Conservation (phyloP, 768 basidiomycete genomes). For the Calvatia gigantea region DNA sequence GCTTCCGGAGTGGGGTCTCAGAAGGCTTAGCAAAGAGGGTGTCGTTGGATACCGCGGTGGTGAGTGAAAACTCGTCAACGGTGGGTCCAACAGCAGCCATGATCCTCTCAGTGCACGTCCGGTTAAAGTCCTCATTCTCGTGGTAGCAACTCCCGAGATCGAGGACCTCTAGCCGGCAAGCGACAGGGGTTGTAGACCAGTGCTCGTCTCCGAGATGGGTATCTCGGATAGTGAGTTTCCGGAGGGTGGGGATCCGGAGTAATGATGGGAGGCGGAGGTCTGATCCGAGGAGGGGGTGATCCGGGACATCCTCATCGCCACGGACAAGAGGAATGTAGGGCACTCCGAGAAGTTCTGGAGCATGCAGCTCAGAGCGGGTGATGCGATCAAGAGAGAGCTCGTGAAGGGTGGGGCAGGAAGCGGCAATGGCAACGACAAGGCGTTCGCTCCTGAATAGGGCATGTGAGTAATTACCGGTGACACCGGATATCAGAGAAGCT, state of each 20-base stretch:
- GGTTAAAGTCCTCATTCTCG: constrained; percentile 50
- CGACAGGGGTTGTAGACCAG: constrained; percentile 51
- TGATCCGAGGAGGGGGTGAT: constrained; percentile 48
- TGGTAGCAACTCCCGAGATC: constrained; percentile 56
- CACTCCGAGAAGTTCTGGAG: constrained; percentile 50
- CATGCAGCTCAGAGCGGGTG: constrained; percentile 64
- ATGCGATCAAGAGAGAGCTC: constrained; percentile 60
- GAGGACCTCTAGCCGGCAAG: constrained; percentile 51
- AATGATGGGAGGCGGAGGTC: constrained; percentile 64
- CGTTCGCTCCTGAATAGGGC: constrained; percentile 53
- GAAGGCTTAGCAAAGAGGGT: constrained; percentile 37
- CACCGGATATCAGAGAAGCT: constrained; percentile 22
- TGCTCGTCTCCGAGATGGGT: constrained; percentile 65
- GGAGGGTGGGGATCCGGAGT: constrained; percentile 58
- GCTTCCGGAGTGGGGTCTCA: constrained; percentile 43
- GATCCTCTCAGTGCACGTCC: constrained; percentile 54
- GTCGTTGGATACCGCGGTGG: constrained; percentile 40
- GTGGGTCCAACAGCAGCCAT: constrained; percentile 55
- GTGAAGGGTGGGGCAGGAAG: constrained; percentile 50
- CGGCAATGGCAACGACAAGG: constrained; percentile 65
- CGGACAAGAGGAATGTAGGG: constrained; percentile 58
- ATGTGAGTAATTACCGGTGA: constrained; percentile 9
- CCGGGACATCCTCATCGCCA: constrained; percentile 59
- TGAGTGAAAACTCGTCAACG: constrained; percentile 53
- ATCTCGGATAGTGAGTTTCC: constrained; percentile 60